A percentile compares a stretch with the other conserved stretches of the same genome.
Conservation (phyloP, 164 flowering plant species). For the Protea cynaroides region DNA sequence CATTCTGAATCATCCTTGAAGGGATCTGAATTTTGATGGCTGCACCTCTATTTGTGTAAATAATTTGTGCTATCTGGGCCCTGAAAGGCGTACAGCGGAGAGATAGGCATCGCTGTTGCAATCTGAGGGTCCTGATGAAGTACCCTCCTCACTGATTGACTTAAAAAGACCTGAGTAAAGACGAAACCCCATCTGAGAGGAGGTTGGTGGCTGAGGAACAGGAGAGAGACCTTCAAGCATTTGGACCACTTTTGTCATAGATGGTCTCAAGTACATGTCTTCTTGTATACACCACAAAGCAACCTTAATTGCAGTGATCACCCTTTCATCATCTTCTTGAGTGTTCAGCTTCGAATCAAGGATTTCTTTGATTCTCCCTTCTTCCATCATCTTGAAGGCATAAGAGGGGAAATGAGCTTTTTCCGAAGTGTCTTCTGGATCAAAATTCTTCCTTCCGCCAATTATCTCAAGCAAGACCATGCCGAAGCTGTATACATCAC, state of each 20-base stretch:
- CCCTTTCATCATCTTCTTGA: background rate
- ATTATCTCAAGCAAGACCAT: conserved; percentile 3
- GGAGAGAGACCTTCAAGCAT: background rate
- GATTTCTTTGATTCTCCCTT: background rate
- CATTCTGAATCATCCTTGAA: background rate
- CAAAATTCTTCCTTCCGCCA: background rate
- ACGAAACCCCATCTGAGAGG: conserved; percentile 22
- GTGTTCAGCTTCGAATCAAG: background rate
- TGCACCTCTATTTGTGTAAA: background rate
- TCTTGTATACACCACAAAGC: background rate
- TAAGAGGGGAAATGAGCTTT: background rate
- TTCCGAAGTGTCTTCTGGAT: background rate
- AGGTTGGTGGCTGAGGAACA: background rate
- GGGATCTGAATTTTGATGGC: background rate
- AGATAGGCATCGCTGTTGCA: conserved; percentile 31
- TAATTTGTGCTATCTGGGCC: conserved; percentile 34
- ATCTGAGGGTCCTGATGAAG: conserved; percentile 31
- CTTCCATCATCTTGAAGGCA: background rate
- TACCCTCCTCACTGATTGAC: conserved; percentile 31
- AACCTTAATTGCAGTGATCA: background rate
- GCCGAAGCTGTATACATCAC: background rate
- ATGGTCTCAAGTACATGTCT: background rate
- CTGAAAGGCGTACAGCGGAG: conserved; percentile 43
- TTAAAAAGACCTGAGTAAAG: conserved; percentile 28
- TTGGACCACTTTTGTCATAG: background rate